Base-by-base conservation (phyloP, 2,329 filamentous ascomycete species). In the Mycosphaerella sp. region DNA sequence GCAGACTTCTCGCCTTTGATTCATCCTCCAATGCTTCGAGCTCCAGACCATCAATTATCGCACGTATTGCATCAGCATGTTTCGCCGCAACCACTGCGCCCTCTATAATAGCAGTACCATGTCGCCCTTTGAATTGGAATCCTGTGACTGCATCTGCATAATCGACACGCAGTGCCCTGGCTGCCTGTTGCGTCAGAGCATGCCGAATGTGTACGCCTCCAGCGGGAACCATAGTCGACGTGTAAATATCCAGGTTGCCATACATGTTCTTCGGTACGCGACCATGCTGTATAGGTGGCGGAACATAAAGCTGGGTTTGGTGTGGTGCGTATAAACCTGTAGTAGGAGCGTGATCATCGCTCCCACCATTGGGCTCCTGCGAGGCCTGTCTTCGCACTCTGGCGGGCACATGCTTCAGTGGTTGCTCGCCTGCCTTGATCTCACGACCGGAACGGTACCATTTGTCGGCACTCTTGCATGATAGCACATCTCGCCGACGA, bases 391-490 rank as follows among this genome's bases (percentile, higher is more conserved):
- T 52, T 47, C 57, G 58, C n/a, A 45, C 36, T n/a, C 63, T 58
- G 12, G 73, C 32, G 63, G 69, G 69, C 43, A 76, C 70, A 67
- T 85, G 85, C 67, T 95, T 97, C 11, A 87, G 78, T 0, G 93
- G 89, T 53, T 93, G 85, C 68, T 95, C 88, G 11, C 86, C 83
- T 0, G 81, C 73, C 61, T 83, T 88, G 6, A 98, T 82, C 59
- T 90, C 85, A 26, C 89, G 80, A 0, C 93, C 93, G 56, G 92
- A 73, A 2, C 91, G 83, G 69, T 93, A 96, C 95, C 93, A 98
- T 59, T 87, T 89, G 61, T 95, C 89, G 2, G 83, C 84, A 58
- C 84, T 95, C 58, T 84, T 81, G 1, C 89, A 89, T 4, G 83
- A 66, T 49, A 88, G 83, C 0, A 98, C 89, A 67, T 97, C 89